These are phyloP conservation scores for Hortiboletus flavorubellus DNA, from an alignment of 768 basidiomycete species.

Conservation along the genomic window DNA sequence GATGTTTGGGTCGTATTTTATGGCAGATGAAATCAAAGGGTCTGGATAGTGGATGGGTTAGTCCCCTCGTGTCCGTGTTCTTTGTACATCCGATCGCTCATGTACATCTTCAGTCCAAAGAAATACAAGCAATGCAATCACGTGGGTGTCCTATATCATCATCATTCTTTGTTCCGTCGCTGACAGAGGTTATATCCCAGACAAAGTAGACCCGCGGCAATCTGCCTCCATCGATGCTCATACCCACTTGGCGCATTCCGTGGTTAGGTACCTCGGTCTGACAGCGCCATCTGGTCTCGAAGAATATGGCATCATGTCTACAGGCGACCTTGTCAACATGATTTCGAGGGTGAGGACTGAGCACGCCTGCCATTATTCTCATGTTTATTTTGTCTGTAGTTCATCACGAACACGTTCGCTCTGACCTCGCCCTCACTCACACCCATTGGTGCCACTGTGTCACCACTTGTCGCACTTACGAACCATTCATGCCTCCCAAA, in stretches of 20 bases:
- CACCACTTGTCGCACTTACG: constrained; percentile 73
- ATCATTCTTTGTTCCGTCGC: neutral
- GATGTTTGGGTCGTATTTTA: constrained; percentile 74
- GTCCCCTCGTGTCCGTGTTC: constrained; percentile 17
- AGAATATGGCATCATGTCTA: constrained; percentile 52
- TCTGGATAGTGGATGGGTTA: constrained; percentile 53
- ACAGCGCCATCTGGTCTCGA: constrained; percentile 56
- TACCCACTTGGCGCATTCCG: constrained; percentile 67
- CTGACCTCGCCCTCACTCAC: constrained; percentile 73
- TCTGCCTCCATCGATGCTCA: constrained; percentile 50
- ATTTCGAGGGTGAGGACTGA: constrained; percentile 59
- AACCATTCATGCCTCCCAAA: constrained; percentile 92
- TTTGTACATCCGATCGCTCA: neutral
- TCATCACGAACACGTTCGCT: constrained; percentile 89
- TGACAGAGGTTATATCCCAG: constrained; percentile 33
- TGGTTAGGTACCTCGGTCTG: constrained; percentile 68
- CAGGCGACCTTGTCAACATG: constrained; percentile 63
- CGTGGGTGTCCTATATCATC: constrained; percentile 45
- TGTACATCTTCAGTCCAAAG: constrained; percentile 43
- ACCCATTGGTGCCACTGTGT: constrained; percentile 82
- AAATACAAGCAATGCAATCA: constrained; percentile 71
- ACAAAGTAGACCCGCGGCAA: constrained; percentile 51
- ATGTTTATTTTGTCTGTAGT: constrained; percentile 44
- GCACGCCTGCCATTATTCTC: neutral
- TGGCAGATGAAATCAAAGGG: constrained; percentile 62